Evolutionary conservation across 225 moss, liverwort and hornwort species (phyloP).

Genomic region (Pseudisothecium myosuroides): DNA sequence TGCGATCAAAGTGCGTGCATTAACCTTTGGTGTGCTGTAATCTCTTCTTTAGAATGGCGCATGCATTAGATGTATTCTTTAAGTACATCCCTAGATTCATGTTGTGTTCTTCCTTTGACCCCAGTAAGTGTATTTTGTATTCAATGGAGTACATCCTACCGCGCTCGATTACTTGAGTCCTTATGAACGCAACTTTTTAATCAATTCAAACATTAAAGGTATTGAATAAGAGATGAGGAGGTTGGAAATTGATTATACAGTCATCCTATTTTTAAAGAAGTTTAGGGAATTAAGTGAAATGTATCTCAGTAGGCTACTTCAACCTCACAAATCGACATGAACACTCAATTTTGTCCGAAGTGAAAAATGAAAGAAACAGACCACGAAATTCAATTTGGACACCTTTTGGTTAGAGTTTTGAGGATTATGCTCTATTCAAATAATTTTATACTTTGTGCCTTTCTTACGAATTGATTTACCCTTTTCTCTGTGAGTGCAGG

Average conservation of each 20-base stretch:
- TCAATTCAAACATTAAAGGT: not conserved
- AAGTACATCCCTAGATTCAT: not conserved
- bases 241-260: not conserved
- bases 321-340: not conserved
- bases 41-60: not conserved
- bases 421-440: not conserved
- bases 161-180: not conserved
- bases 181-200: not conserved
- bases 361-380: not conserved
- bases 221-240: not conserved
- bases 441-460: not conserved
- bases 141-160: not conserved
- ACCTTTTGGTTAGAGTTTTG: not conserved
- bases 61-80: not conserved
- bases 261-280: not conserved
- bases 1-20: conserved; percentile 49
- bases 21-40: not conserved
- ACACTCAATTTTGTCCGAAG: not conserved
- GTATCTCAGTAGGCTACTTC: not conserved
- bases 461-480: not conserved
- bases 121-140: not conserved
- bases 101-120: not conserved
- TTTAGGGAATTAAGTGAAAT: not conserved
- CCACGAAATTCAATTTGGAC: not conserved
- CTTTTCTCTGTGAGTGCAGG: conserved; percentile 18